These are phyloP conservation scores for Lecanoromycetidae sp. DNA, from an alignment of 2,329 filamentous ascomycete genomes.

Conservation along the genomic window DNA sequence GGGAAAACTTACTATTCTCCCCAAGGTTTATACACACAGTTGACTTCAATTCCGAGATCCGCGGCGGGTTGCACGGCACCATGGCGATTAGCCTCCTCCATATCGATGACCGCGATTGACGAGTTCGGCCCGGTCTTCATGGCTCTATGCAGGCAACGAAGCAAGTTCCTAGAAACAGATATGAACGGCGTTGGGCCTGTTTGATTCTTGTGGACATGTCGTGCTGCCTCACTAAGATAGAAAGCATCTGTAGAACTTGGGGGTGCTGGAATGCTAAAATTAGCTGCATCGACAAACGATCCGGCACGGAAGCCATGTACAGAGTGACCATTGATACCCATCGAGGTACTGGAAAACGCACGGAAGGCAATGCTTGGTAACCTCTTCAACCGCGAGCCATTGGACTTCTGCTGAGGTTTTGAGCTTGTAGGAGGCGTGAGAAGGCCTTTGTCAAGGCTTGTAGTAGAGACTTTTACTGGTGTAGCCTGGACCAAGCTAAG, in stretches of 20 bases:
- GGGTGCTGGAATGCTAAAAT: background rate
- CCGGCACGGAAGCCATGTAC: background rate
- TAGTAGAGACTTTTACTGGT: background rate
- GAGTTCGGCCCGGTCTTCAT: background rate
- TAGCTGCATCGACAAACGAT: background rate
- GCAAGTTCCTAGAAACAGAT: background rate
- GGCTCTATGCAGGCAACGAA: background rate
- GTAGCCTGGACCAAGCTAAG: background rate
- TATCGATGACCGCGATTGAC: background rate
- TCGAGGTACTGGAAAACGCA: background rate
- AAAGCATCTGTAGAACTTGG: background rate
- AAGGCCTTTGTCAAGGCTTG: background rate
- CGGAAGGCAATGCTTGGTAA: background rate
- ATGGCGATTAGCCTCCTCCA: background rate
- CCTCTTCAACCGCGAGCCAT: too few species aligned
- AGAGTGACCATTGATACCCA: background rate
- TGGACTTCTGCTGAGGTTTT: too few species aligned
- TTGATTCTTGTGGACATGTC: background rate
- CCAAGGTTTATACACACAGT: background rate
- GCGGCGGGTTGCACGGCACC: background rate
- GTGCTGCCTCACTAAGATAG: background rate
- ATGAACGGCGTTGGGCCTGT: constrained; percentile 2
- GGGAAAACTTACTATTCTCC: background rate
- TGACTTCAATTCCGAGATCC: background rate
- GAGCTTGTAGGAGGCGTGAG: background rate